A percentile compares a stretch with the other conserved stretches of the same genome.
Evolutionary conservation across 2,329 filamentous ascomycete species (phyloP).

Genomic region (Bipolaris sorokiniana): DNA sequence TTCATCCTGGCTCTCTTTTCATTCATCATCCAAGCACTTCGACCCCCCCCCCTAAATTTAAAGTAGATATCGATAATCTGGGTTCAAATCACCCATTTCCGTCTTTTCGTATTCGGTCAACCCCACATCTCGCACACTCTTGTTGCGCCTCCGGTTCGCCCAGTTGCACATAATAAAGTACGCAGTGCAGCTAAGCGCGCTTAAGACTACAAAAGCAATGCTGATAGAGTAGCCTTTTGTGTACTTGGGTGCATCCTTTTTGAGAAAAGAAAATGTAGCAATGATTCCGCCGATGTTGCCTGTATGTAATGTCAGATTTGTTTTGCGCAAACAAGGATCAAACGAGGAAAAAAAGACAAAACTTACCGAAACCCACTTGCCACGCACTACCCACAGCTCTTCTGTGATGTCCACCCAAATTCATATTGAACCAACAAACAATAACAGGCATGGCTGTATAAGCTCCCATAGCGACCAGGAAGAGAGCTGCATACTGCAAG

Average conservation of each 20-base stretch:
- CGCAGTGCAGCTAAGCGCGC: conserved; percentile 63
- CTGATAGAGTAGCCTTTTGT: conserved; percentile 77
- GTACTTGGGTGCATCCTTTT: conserved; percentile 70
- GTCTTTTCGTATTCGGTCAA: conserved; percentile 68
- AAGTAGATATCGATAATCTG: conserved; percentile 65
- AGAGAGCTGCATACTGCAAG: conserved; percentile 79
- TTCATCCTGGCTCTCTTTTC: neutral
- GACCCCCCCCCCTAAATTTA: conserved; percentile 43
- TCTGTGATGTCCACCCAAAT: conserved; percentile 59
- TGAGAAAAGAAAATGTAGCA: conserved; percentile 57
- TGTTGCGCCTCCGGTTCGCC: conserved; percentile 67
- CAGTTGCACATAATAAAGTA: conserved; percentile 66
- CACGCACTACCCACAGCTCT: conserved; percentile 57
- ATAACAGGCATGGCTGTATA: conserved; percentile 92
- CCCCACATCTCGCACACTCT: conserved; percentile 52
- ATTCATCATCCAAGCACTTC: neutral
- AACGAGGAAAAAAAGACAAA: neutral
- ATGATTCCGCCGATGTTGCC: conserved; percentile 61
- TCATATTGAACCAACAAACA: conserved; percentile 63
- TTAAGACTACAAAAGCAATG: conserved; percentile 74
- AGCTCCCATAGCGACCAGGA: conserved; percentile 78
- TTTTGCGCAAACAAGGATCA: neutral
- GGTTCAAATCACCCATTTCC: conserved; percentile 65
- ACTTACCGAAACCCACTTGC: conserved; percentile 50
- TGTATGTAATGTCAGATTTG: conserved; percentile 29